Evolutionary conservation across 441 rosid species (phyloP), one percentile per base, ranked within the genome.

Genomic region (Adansonia gregorii): DNA sequence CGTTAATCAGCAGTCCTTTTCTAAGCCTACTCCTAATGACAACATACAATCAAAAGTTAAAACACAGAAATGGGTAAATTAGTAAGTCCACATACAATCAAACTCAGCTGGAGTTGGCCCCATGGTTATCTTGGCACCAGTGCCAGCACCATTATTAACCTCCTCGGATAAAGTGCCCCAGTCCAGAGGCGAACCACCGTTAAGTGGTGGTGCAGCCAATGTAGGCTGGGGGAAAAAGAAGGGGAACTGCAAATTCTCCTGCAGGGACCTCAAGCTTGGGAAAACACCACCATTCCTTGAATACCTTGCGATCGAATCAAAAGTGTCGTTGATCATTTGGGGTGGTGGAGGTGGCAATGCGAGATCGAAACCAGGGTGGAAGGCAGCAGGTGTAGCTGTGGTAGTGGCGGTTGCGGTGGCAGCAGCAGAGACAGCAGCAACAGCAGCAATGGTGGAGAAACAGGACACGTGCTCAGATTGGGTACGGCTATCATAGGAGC

Each of bases 381-480:
- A 74, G 17, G 31, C 22, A 59, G 52, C 20, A 10, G 61, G 9
- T 22, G 77, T 43, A 51, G 78, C 41, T 41, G 77, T 52, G 76
- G 70, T 51, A 27, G 69, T 75, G 35, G 71, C 59, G 6, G 27
- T 24, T 24, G 27, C 27, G 41, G 45, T 69, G 58, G 83, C 81
- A 14, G 77, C 83, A 8, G 86, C 87, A 3, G 86, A 78, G 14
- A 88, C 83, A 19, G 88, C 83, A 22, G 88, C 84, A 41, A 89
- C 88, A 5, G 82, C 76, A 2, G 88, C 86, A 72, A 87, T 87
- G 84, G 93, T 95, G 99, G 98, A 95, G 99, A 95, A 95, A 95
- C 98, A 95, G 99, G 99, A 92, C 98, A 95, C 98, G 98, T 95
- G 99, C 98, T 91, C 93, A 46, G 81, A 49, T 8, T 84, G 87